Base-by-base conservation (phyloP, 805 yeast species). In the Wickerhamiella siamensis region DNA sequence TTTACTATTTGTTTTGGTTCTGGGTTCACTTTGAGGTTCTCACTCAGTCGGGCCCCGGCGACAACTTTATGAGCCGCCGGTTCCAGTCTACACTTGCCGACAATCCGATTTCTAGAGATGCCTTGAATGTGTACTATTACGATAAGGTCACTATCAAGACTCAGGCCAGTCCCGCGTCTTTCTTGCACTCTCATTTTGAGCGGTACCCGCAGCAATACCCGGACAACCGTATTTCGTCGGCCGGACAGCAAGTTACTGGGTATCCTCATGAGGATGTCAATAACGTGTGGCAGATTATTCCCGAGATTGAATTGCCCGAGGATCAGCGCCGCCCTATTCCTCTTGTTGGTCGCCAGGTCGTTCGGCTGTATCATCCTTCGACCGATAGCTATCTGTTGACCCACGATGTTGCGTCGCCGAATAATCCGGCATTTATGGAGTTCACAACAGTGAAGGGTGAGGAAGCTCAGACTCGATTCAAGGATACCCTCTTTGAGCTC, bases 171-270 rank as follows among this genome's bases (percentile, higher is more conserved):
- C 76, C 80, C 41, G 38, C 38, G 22, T 34, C 40, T 3, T 69
- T 83, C 48, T 64, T 91, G 47, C 98, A 91, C 58, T 88, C 97
- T 0, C 98, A 91, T 57, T 66, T 69, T 15, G 94, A 82, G 57
- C 60, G 70, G 10, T 91, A 78, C 58, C 98, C 98, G 14, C 84
- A 76, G 49, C 78, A 95, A 59, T 91, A 91, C 58, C 95, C 83
- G 39, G 96, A 91, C 59, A 97, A 97, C 8, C 78, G 98, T 64
- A 70, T 91, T 39, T 97, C 97, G 3, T 83, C 95, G 2, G 71
- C 72, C 47, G 97, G 91, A 63, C 96, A 87, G 60, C 99, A 91
- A 62, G 70, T 91, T 39, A 91, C 98, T 21, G 83, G 91, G 5
- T 91, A 91, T 59, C 83, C 87, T 16, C 84, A 77, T 61, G 83